Evolutionary conservation across 2,329 filamentous ascomycete genomes (phyloP), one percentile per base, ranked within the genome.

Genomic region (Ophiostoma triangulosporum): DNA sequence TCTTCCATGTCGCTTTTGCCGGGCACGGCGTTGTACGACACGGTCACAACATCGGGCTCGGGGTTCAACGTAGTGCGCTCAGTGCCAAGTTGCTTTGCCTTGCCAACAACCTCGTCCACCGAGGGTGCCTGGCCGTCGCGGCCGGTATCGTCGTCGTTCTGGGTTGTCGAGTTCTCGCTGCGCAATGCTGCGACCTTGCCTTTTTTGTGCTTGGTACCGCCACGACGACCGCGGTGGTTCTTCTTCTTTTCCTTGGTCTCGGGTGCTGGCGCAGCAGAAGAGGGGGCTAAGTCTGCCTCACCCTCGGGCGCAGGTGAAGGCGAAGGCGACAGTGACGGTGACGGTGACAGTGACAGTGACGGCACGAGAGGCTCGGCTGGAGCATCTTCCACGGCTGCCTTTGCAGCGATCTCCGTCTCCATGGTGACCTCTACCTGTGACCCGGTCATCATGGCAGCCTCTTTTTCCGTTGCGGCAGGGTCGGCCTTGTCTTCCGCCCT

Each of bases 141-240:
- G 0, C 63, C 61, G 3, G 73, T 73, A 45, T 78, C 77, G 11
- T 70, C 73, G 15, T 72, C 69, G 3, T 46, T 46, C 15, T 29
- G 24, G 24, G 72, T 73, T 50, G 70, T 69, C 0, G 76, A 76
- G 2, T 69, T 67, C 14, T 81, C 73, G 17, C 74, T 66, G 40
- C 40, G 40, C 40, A 45, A 15, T 27, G 43, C 43, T 1, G 26
- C 46, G 9, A 27, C 45, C 27, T 32, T 48, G 7, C n/a, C 73
- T 59, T 78, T 82, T 56, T 78, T 78, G 57, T 84, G 81, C 64
- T 84, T 83, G 17, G 78, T 76, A 2, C 86, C 85, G 22, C 84
- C 86, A 48, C 86, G 77, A n/a, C 79, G 75, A 4, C 86, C 86
- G 53, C 85, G 75, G 53, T 85, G 83, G 0, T 78, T 74, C 64